Conservation (phyloP, 805 yeast species). For the Hanseniaspora singularis region DNA sequence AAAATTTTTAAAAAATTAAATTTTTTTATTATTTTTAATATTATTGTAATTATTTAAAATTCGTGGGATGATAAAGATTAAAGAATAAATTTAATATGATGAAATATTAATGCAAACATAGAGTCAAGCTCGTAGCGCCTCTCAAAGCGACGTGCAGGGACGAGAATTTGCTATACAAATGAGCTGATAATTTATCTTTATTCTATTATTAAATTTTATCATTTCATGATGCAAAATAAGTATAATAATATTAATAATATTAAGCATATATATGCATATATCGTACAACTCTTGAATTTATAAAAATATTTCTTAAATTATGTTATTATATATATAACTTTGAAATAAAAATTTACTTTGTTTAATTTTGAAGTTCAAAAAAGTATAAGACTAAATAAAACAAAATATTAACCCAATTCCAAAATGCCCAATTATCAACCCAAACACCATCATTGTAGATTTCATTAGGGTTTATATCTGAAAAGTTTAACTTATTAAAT, state of each 20-base stretch:
- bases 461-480: conserved; percentile 15
- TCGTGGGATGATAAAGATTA: background rate
- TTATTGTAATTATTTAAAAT: background rate
- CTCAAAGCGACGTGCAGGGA: conserved; percentile 32
- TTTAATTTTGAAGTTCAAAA: conserved; percentile 41
- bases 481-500: conserved; percentile 16
- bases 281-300: too few relatives aligned
- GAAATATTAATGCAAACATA: conserved; percentile 67
- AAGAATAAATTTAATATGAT: conserved; percentile 45
- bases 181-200: background rate
- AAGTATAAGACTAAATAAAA: conserved; percentile 69
- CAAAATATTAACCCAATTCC: conserved; percentile 93
- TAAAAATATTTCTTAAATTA: background rate
- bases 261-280: too few relatives aligned
- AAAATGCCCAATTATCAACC: conserved; percentile 77
- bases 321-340: too few relatives aligned
- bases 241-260: too few relatives aligned
- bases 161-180: conserved; percentile 51
- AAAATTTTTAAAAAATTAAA: background rate
- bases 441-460: conserved; percentile 21
- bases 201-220: background rate
- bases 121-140: conserved; percentile 80
- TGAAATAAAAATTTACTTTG: background rate
- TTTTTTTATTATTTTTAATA: background rate
- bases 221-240: background rate